Evolutionary conservation across 371 early-diverging fungal genomes (phyloP), one percentile per base, ranked within the genome.

Genomic region (Fennellomyces sp.): DNA sequence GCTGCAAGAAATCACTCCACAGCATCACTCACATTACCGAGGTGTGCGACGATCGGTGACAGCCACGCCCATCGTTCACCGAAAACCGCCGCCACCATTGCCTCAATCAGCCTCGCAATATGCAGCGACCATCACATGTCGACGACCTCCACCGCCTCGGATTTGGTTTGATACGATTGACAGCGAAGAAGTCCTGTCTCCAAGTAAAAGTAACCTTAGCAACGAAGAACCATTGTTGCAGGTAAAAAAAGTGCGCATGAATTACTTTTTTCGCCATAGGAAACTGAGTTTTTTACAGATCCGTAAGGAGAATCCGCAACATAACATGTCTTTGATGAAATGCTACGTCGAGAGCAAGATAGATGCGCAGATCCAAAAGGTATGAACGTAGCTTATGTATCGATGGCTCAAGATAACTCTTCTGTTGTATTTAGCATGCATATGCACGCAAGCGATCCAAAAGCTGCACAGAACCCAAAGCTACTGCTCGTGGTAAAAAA

Each of bases 331-430:
- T 11, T 33, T 54, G 54, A 61, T 61, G 56, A 61, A 61, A 48
- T 61, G 61, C n/a, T 55, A 54, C 31, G 61, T 61, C 28, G 65
- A 64, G 51, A 59, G 65, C 26, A 64, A 64, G 35, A 64, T 64
- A 6, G 65, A 64, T 33, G 59, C 65, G 7, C 65, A 64, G 35
- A 48, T 64, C 23, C 65, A 64, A 49, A 64, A 64, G 58, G 62
- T 61, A 27, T 41, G 39, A n/a, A 13, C 25, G 23, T 12, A 25
- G 15, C 19, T 25, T 21, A 27, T 15, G 27, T 15, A 25, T 25
- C 27, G 49, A 49, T 15, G n/a, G 15, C 19, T 15, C 27, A 15
- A 25, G n/a, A 49, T 15, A 19, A 27, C 27, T n/a, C 11, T 27
- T 17, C 25, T 17, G 15, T 28, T 1, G 8, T 53, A 33, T 26